phyloP scores from a whole-genome alignment of 2,329 filamentous ascomycete genomes.

The Metarhizium guizhouense region DNA sequence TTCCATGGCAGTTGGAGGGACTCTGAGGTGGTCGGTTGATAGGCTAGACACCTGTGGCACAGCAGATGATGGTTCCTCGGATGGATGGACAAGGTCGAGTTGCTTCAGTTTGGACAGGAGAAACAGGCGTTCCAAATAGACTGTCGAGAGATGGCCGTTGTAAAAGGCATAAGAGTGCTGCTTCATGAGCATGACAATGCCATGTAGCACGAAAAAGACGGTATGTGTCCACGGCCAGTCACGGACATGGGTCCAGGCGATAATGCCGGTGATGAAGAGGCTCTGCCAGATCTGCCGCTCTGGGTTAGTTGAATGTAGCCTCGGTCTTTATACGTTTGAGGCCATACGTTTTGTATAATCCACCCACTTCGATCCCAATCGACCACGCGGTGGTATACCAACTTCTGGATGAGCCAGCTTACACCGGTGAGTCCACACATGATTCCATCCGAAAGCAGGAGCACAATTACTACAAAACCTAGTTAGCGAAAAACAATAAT shows the following conservation, averaged over 20 bases:
- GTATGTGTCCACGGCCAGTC: conserved; percentile 81
- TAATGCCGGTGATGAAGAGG: conserved; percentile 49
- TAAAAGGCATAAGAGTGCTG: conserved; percentile 74
- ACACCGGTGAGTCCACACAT: conserved; percentile 60
- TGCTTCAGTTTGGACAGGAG: conserved; percentile 43
- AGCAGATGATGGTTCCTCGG: conserved; percentile 32
- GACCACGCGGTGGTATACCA: conserved; percentile 49
- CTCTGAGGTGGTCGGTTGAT: conserved; percentile 35
- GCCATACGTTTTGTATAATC: conserved; percentile 59
- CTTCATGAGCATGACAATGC: conserved; percentile 73
- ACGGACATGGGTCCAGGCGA: conserved; percentile 58
- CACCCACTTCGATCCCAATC: conserved; percentile 62
- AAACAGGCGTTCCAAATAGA: conserved; percentile 41
- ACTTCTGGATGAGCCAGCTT: conserved; percentile 55
- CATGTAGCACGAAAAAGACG: conserved; percentile 67
- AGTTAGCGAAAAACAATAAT: neutral
- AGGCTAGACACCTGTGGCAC: conserved; percentile 31
- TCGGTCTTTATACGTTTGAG: neutral
- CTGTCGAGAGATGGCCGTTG: conserved; percentile 61
- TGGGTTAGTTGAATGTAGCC: neutral
- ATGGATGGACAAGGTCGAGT: conserved; percentile 44
- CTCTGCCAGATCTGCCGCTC: conserved; percentile 55
- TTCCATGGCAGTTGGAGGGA: conserved; percentile 32
- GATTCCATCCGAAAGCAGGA: conserved; percentile 55
- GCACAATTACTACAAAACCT: conserved; percentile 33